These are phyloP conservation scores for Asterella californica DNA, from an alignment of 225 moss, liverwort and hornwort genomes.

Conservation along the genomic window DNA sequence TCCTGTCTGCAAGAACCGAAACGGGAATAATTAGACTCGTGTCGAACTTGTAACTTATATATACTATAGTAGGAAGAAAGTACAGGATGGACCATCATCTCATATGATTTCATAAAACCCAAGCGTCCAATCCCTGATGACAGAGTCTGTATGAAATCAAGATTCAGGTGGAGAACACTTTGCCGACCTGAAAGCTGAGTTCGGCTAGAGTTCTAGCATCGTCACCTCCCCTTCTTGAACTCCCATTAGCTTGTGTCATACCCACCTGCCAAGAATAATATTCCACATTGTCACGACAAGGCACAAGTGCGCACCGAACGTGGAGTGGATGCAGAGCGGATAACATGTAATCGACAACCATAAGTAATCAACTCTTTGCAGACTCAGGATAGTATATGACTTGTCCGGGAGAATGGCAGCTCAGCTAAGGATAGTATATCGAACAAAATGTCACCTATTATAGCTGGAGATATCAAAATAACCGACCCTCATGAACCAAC, in stretches of 20 bases:
- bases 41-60: no score
- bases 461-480: no score
- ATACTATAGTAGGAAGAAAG: neutral
- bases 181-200: constrained; percentile 43
- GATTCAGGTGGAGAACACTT: neutral
- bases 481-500: no score
- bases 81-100: neutral
- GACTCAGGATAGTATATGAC: no score
- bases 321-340: neutral
- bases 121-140: neutral
- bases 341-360: neutral
- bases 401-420: no score
- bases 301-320: neutral
- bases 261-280: constrained; percentile 28
- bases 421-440: no score
- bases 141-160: neutral
- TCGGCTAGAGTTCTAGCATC: constrained; percentile 46
- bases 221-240: constrained; percentile 45
- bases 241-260: constrained; percentile 40
- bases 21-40: neutral
- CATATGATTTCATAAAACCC: neutral
- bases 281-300: neutral
- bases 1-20: constrained; percentile 32
- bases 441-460: no score
- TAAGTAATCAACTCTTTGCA: neutral